A percentile compares a stretch with the other conserved stretches of the same genome.
Evolutionary conservation across 805 yeast species (phyloP).

Genomic region (Saitoella complicata): DNA sequence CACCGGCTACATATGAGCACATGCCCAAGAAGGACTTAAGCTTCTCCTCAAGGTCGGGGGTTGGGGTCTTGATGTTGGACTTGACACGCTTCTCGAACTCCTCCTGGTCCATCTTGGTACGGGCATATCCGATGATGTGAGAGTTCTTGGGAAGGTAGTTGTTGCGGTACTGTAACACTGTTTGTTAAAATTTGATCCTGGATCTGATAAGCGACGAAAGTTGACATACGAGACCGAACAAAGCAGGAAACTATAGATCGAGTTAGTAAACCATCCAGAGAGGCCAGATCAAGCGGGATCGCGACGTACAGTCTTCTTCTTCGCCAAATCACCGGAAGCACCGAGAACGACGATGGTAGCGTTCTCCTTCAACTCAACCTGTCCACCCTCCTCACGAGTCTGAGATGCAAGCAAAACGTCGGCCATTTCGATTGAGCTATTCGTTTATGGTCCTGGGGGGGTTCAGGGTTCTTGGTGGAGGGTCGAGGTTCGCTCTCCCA

Average conservation of each 20-base stretch:
- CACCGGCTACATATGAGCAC: slow-evolving; percentile 56
- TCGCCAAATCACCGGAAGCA: slow-evolving; percentile 89
- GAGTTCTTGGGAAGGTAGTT: slow-evolving; percentile 58
- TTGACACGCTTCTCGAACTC: slow-evolving; percentile 55
- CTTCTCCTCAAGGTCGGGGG: slow-evolving; percentile 24
- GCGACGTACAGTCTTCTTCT: slow-evolving; percentile 62
- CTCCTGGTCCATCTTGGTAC: slow-evolving; percentile 53
- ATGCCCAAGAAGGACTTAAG: slow-evolving; percentile 48
- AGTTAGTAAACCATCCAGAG: too few relatives aligned
- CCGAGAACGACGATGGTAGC: slow-evolving; percentile 60
- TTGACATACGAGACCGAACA: slow-evolving; percentile 24
- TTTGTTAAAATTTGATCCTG: too few relatives aligned
- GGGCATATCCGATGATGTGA: slow-evolving; percentile 79
- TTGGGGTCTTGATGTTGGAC: slow-evolving; percentile 42
- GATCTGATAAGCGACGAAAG: neutral
- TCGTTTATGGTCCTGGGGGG: too few relatives aligned
- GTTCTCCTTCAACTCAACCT: too few relatives aligned
- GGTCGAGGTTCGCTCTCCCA: too few relatives aligned
- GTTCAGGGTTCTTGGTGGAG: too few relatives aligned
- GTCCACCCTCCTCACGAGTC: too few relatives aligned
- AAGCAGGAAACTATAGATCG: slow-evolving; percentile 24
- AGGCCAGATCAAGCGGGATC: too few relatives aligned
- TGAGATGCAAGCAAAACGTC: too few relatives aligned
- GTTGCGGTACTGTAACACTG: slow-evolving; percentile 30
- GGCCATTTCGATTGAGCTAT: too few relatives aligned